Conservation (phyloP, 1,139 yeast genomes). For the Ogataea hybrid region DNA sequence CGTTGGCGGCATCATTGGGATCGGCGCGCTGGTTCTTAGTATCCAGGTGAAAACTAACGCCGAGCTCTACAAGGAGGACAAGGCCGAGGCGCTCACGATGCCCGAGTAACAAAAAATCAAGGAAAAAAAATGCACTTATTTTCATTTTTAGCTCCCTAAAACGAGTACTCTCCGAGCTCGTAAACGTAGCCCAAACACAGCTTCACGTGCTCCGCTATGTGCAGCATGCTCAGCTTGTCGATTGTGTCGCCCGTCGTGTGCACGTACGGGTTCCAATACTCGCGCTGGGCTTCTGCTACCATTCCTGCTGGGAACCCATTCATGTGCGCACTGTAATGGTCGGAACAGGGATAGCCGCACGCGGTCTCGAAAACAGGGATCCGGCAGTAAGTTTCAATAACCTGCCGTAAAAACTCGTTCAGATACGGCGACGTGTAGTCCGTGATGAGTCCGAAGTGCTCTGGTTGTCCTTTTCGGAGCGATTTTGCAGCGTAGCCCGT, state of each 20-base stretch:
- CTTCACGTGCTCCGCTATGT: slow-evolving; percentile 76
- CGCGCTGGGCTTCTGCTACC: slow-evolving; percentile 72
- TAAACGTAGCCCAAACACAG: slow-evolving; percentile 67
- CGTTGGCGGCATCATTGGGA: slow-evolving; percentile 43
- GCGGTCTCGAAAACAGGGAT: slow-evolving; percentile 71
- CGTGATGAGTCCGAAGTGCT: slow-evolving; percentile 75
- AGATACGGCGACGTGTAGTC: slow-evolving; percentile 66
- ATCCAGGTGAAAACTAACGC: slow-evolving; percentile 34
- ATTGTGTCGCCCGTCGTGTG: slow-evolving; percentile 79
- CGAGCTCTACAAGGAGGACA: slow-evolving; percentile 35
- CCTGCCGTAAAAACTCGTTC: slow-evolving; percentile 59
- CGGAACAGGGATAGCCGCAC: slow-evolving; percentile 94
- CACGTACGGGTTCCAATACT: slow-evolving; percentile 59
- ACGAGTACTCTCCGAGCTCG: slow-evolving; percentile 46
- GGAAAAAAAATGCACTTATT: too few species aligned
- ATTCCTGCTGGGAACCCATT: slow-evolving; percentile 84
- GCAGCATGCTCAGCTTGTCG: slow-evolving; percentile 73
- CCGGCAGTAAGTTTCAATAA: slow-evolving; percentile 59
- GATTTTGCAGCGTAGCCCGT: slow-evolving; percentile 74
- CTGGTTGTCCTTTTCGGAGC: slow-evolving; percentile 53
- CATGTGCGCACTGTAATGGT: slow-evolving; percentile 82
- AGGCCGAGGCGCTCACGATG: slow-evolving; percentile 14
- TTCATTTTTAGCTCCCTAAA: too few species aligned
- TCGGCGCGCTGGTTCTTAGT: slow-evolving; percentile 40
- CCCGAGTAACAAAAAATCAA: neutral